These are phyloP conservation scores for Aspergillus thermomutatus DNA, from an alignment of 2,329 filamentous ascomycete genomes.

Conservation along the genomic window DNA sequence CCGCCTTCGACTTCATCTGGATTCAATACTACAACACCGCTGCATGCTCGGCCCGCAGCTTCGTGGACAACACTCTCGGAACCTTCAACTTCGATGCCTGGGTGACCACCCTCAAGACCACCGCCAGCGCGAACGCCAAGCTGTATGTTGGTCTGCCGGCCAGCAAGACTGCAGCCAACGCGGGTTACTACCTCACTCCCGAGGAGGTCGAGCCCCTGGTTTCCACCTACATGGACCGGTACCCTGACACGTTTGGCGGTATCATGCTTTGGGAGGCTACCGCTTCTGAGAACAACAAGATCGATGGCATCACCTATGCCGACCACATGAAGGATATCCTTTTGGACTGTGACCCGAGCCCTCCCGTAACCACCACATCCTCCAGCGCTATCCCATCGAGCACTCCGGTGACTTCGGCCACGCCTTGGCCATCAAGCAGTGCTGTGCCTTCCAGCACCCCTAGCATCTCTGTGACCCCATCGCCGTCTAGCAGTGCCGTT, in stretches of 20 bases:
- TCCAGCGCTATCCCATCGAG: conserved; percentile 10
- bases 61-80: conserved; percentile 28
- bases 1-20: conserved; percentile 53
- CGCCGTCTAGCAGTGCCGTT: background rate
- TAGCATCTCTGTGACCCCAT: background rate
- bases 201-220: conserved; percentile 46
- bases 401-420: conserved; percentile 4
- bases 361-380: conserved; percentile 14
- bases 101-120: conserved; percentile 36
- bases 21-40: conserved; percentile 56
- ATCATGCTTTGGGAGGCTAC: conserved; percentile 60
- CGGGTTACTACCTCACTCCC: conserved; percentile 47
- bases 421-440: background rate
- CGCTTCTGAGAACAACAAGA: conserved; percentile 44
- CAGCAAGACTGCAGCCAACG: conserved; percentile 24
- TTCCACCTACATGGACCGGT: conserved; percentile 38
- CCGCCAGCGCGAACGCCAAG: conserved; percentile 45
- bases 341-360: conserved; percentile 20
- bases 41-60: conserved; percentile 48
- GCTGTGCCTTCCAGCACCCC: background rate
- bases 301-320: conserved; percentile 44
- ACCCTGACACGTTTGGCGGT: conserved; percentile 51
- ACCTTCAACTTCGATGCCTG: conserved; percentile 49
- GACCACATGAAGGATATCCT: conserved; percentile 49
- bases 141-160: conserved; percentile 53